These are phyloP conservation scores for Striga asiatica DNA, from an alignment of 257 asterid species.

Conservation along the genomic window DNA sequence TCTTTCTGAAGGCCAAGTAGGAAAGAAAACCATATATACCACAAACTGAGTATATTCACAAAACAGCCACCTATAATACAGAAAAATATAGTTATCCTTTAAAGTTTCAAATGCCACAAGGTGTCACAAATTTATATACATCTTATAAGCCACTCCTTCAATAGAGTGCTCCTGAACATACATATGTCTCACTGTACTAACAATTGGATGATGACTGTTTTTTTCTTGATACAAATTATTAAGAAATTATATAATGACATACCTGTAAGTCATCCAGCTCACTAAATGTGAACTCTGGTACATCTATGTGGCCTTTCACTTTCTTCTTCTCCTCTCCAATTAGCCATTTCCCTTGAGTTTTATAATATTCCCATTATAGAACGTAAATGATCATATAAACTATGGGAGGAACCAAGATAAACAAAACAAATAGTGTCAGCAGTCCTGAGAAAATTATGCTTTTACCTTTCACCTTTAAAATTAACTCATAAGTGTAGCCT, in stretches of 20 bases:
- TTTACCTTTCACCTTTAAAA: constrained; percentile 67
- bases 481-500: constrained; percentile 82
- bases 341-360: constrained; percentile 92
- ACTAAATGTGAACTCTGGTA: constrained; percentile 76
- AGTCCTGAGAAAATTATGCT: not conserved
- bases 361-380: not conserved
- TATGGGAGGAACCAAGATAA: too few relatives aligned
- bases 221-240: not conserved
- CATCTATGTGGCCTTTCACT: constrained; percentile 63
- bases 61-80: too few relatives aligned
- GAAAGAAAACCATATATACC: too few relatives aligned
- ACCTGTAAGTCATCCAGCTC: constrained; percentile 96
- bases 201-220: not conserved
- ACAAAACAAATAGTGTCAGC: not conserved
- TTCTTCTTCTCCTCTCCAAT: constrained; percentile 63
- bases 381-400: not conserved
- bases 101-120: too few relatives aligned
- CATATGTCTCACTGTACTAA: too few relatives aligned
- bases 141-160: too few relatives aligned
- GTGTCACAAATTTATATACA: too few relatives aligned
- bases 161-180: too few relatives aligned
- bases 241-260: not conserved
- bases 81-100: too few relatives aligned
- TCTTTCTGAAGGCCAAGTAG: too few relatives aligned
- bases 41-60: too few relatives aligned